Percentiles rank a stretch among this genome's conserved stretches.
phyloP scores from a whole-genome alignment of 805 yeast species.

The Kluyveromyces dobzhanskii region DNA sequence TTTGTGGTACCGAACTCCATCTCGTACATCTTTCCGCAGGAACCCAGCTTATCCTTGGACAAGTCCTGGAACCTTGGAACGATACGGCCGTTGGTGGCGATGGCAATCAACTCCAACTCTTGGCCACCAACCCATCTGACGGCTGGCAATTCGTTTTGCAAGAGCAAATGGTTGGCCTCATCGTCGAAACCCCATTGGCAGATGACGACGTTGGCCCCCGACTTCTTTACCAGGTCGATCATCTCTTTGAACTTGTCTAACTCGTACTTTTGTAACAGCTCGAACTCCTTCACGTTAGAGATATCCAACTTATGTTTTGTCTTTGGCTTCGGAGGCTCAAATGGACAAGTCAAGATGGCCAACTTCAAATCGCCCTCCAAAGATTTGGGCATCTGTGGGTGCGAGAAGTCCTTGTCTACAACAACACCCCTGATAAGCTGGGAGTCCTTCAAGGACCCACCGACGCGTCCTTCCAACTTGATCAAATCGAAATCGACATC shows the following conservation, averaged over 20 bases:
- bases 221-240: slow-evolving; percentile 75
- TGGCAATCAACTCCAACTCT: slow-evolving; percentile 90
- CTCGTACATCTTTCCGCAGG: slow-evolving; percentile 78
- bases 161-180: slow-evolving; percentile 89
- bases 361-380: slow-evolving; percentile 67
- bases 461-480: slow-evolving; percentile 91
- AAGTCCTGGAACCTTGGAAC: slow-evolving; percentile 96
- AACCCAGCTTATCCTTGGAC: slow-evolving; percentile 71
- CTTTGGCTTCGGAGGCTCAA: slow-evolving; percentile 99
- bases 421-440: slow-evolving; percentile 83
- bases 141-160: slow-evolving; percentile 86
- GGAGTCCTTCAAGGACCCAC: slow-evolving; percentile 87
- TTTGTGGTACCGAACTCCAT: slow-evolving; percentile 93
- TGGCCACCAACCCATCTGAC: slow-evolving; percentile 99
- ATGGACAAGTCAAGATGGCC: slow-evolving; percentile 96
- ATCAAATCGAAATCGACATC: slow-evolving; percentile 97
- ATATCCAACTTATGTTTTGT: slow-evolving; percentile 96
- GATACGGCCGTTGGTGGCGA: slow-evolving; percentile 94
- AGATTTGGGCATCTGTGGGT: slow-evolving; percentile 93
- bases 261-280: slow-evolving; percentile 85
- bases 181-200: slow-evolving; percentile 99
- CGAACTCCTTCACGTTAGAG: slow-evolving; percentile 87
- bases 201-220: slow-evolving; percentile 94
- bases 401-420: slow-evolving; percentile 93
- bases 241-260: slow-evolving; percentile 82